phyloP scores from a whole-genome alignment of 148 eudicot genomes.

The Nepenthes mirabilis region DNA sequence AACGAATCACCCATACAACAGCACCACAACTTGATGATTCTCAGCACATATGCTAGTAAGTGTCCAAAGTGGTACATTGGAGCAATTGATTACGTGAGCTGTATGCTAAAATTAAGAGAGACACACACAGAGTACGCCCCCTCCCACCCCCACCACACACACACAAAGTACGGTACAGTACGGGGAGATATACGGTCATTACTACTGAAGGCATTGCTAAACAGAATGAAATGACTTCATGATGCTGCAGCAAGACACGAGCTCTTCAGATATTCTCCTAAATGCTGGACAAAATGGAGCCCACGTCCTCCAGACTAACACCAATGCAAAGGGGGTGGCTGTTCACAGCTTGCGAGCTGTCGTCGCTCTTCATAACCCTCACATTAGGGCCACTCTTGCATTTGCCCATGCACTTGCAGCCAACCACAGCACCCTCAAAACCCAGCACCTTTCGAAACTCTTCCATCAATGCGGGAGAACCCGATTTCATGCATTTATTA shows the following conservation, averaged over 20 bases:
- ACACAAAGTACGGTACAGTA: too few species aligned
- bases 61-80: too few species aligned
- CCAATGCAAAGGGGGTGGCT: slow-evolving; percentile 42
- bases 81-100: too few species aligned
- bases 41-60: too few species aligned
- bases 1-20: too few species aligned
- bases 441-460: slow-evolving; percentile 51
- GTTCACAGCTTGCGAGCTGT: neutral
- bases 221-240: neutral
- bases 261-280: slow-evolving; percentile 18
- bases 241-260: neutral
- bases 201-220: too few species aligned
- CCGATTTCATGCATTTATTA: slow-evolving; percentile 78
- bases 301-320: slow-evolving; percentile 74
- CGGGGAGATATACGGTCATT: too few species aligned
- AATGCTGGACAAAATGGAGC: slow-evolving; percentile 35
- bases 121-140: too few species aligned
- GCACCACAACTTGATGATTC: too few species aligned
- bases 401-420: slow-evolving; percentile 94
- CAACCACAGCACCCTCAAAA: slow-evolving; percentile 37
- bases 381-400: slow-evolving; percentile 73
- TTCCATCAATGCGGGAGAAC: slow-evolving; percentile 38
- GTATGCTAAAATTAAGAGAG: too few species aligned
- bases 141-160: too few species aligned
- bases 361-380: slow-evolving; percentile 20